Evolutionary conservation across 768 basidiomycete genomes (phyloP), one percentile per base, ranked within the genome.

Genomic region (Naganishia friedmannii): DNA sequence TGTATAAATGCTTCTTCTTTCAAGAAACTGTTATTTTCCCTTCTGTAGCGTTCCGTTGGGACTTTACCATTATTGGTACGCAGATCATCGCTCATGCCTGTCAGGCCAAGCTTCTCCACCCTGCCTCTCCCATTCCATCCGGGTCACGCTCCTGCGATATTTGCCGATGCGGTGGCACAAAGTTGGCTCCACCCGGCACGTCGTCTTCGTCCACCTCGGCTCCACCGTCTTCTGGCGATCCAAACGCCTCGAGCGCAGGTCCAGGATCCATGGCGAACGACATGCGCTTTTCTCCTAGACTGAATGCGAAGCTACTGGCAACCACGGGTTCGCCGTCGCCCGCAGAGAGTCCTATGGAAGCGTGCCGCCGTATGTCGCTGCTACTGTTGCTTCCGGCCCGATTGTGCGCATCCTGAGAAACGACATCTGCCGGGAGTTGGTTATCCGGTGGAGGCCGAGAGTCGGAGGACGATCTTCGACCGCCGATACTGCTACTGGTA

Each of bases 81-180:
- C 34, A 37, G 12, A 4, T 37, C 34, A 37, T 37, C 34, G 34
- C 34, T 37, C 34, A 37, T 5, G 12, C 34, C 34, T n/a, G 34
- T 37, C 34, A 37, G 10, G 60, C 60, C 39, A 63, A 45, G 29
- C 60, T 63, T 17, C 60, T 46, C 60, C 60, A 63, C 12, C 60
- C 60, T 42, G 60, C 60, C 23, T 42, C 60, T n/a, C 60, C 37
- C 60, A 63, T 45, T 2, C 60, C 60, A 45, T 63, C 60, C 8
- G 60, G 60, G 26, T 42, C 60, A 21, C 60, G 39, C 29, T 63
- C 60, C 60, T 63, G 60, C 23, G 60, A 63, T 26, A 45, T 26
- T 39, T 76, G 71, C 15, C 76, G 70, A 74, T 80, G 79, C 13
- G 79, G 79, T 39, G 79, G 79, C 17, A 78, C 71, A 70, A 80